Conservation (phyloP, 257 asterid species). For the Solanum boliviense region DNA sequence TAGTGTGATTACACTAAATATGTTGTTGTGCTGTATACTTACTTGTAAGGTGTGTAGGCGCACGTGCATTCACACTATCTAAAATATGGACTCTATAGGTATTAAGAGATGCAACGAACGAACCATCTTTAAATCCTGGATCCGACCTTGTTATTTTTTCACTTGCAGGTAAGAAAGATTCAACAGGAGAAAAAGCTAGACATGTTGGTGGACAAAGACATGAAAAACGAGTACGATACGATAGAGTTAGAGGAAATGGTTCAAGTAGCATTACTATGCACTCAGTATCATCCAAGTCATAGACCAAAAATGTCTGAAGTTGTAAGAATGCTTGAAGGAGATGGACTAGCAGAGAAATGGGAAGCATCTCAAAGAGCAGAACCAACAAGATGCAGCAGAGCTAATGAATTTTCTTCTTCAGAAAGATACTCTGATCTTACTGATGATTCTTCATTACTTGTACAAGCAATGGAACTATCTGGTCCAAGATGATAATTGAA, state of each 20-base stretch:
- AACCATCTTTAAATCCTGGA: background rate
- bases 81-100: background rate
- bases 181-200: slow-evolving; percentile 84
- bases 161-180: slow-evolving; percentile 67
- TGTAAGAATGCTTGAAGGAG: slow-evolving; percentile 92
- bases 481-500: slow-evolving; percentile 56
- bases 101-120: background rate
- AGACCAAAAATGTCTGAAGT: slow-evolving; percentile 97
- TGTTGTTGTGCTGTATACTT: background rate
- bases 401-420: slow-evolving; percentile 67
- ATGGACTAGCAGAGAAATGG: slow-evolving; percentile 94
- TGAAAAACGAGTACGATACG: slow-evolving; percentile 47
- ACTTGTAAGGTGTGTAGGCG: background rate
- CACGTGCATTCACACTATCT: background rate
- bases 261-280: slow-evolving; percentile 86
- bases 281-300: slow-evolving; percentile 66
- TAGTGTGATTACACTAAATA: background rate
- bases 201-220: slow-evolving; percentile 64
- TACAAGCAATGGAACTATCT: slow-evolving; percentile 92
- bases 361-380: slow-evolving; percentile 89
- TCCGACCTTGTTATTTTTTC: background rate
- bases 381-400: slow-evolving; percentile 22
- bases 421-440: slow-evolving; percentile 91
- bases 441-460: slow-evolving; percentile 75
- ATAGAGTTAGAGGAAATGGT: slow-evolving; percentile 85